Evolutionary conservation across 2,329 filamentous ascomycete species (phyloP).

Genomic region (Clonostachys sp.): DNA sequence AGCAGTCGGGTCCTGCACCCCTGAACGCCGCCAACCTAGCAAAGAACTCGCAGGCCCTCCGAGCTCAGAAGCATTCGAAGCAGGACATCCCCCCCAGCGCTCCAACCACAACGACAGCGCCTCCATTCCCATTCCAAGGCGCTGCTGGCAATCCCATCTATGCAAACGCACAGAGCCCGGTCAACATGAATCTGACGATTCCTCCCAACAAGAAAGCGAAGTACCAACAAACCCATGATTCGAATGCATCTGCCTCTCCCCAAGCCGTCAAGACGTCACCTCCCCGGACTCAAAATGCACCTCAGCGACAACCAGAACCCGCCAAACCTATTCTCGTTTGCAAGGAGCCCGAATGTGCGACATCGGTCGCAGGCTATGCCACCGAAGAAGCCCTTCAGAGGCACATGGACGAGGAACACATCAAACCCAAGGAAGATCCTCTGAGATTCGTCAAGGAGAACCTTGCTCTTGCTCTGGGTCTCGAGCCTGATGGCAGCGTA

Average conservation of each 20-base stretch:
- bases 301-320: constrained; percentile 18
- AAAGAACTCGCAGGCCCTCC: constrained; percentile 43
- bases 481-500: constrained; percentile 44
- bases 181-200: constrained; percentile 46
- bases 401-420: constrained; percentile 56
- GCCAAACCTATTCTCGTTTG: constrained; percentile 42
- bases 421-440: constrained; percentile 50
- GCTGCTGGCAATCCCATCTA: constrained; percentile 54
- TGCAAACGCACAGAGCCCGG: constrained; percentile 37
- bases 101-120: constrained; percentile 47
- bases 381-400: constrained; percentile 47
- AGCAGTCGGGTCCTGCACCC: constrained; percentile 18
- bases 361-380: constrained; percentile 40
- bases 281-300: constrained; percentile 3
- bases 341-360: constrained; percentile 50
- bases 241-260: constrained; percentile 38
- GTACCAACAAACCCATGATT: constrained; percentile 16
- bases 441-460: constrained; percentile 46
- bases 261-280: constrained; percentile 19
- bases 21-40: constrained; percentile 44
- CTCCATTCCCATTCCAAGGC: constrained; percentile 44
- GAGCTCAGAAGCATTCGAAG: constrained; percentile 29
- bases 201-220: constrained; percentile 57
- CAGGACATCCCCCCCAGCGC: constrained; percentile 46
- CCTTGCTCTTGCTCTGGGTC: constrained; percentile 40